These are phyloP conservation scores for Flaveria bidentis DNA, from an alignment of 129 eudicot genomes.

Conservation along the genomic window DNA sequence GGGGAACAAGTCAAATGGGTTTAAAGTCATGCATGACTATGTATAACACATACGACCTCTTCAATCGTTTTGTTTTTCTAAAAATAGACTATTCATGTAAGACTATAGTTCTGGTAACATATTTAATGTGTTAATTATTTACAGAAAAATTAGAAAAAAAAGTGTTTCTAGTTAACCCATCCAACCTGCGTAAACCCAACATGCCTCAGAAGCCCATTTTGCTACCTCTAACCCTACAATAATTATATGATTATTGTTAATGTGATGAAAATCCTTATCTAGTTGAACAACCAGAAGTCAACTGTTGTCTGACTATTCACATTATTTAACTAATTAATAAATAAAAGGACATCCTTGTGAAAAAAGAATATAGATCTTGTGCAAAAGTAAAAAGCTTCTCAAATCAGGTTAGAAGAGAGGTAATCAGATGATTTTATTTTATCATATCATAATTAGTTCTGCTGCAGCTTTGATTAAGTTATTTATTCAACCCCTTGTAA, in stretches of 20 bases:
- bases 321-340: no score
- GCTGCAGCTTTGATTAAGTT: background rate
- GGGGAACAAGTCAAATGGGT: background rate
- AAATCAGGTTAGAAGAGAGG: background rate
- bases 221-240: no score
- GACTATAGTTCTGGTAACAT: background rate
- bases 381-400: background rate
- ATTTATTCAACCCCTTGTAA: background rate
- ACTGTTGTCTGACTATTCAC: no score
- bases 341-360: no score
- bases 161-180: no score
- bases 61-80: background rate
- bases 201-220: no score
- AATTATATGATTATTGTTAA: no score
- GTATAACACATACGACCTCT: background rate
- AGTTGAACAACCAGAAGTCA: no score
- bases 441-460: background rate
- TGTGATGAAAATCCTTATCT: no score
- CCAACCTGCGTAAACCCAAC: no score
- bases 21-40: background rate
- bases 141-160: background rate
- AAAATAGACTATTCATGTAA: background rate
- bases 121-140: background rate
- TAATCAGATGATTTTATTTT: background rate
- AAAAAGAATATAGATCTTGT: no score